Evolutionary conservation across 1,139 yeast genomes (phyloP), one percentile per base, ranked within the genome.

Genomic region (Wickerhamomyces sp.): DNA sequence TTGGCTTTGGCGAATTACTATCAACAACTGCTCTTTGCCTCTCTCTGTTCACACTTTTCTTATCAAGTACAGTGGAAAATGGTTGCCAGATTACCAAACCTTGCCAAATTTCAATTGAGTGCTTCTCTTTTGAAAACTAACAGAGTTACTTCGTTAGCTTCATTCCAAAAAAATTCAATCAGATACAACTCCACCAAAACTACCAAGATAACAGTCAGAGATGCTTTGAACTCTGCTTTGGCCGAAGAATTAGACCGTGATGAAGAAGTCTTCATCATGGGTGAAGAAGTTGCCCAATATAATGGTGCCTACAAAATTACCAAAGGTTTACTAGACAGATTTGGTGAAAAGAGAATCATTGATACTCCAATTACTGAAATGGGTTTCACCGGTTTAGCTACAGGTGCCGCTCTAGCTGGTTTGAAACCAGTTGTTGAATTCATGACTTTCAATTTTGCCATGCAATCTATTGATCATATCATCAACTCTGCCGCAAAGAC

Each of bases 341-440:
- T 92, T 59, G 98, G 99, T 52, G 97, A 92, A 64, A 83, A 89
- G 68, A 84, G 98, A 71, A 83, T 92, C 49, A 79, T 92, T 49
- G 99, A 92, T 68, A 92, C 98, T 48, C 99, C 99, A 51, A 92
- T 92, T 65, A 92, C 99, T 42, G 99, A 92, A 69, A 90, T 92
- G 92, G 99, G 99, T 42, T 92, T 92, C 76, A 83, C 98, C 41
- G 99, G 99, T 60, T 71, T 92, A 55, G 87, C 97, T 55, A 95
- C 89, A 34, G 99, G 99, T 68, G 92, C 97, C 40, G 95, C 98
- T 13, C 80, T 92, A 63, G 92, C 95, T 42, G 98, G 98, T 41
- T 81, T 92, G 62, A 88, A 88, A 70, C 99, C 99, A 56, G 79
- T 92, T 56, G 88, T 95, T 64, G 99, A 92, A 71, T 92, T 92